These are phyloP conservation scores for Inonotus obliquus DNA, from an alignment of 1,284 basidiomycete species.

Conservation along the genomic window DNA sequence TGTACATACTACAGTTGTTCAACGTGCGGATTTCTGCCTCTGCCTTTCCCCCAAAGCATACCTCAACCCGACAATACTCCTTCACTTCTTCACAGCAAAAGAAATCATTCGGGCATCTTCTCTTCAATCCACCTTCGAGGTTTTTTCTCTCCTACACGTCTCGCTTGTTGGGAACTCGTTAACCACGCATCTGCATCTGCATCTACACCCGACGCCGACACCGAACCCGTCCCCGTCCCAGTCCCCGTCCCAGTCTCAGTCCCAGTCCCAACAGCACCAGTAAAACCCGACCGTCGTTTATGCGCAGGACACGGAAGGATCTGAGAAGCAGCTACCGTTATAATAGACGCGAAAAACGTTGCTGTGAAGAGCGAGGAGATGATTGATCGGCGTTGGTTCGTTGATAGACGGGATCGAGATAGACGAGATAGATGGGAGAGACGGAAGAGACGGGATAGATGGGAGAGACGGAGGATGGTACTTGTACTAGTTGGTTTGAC, in stretches of 20 bases:
- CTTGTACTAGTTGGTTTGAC: slow-evolving; percentile 39
- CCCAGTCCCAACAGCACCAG: slow-evolving; percentile 36
- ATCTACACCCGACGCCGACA: slow-evolving; percentile 16
- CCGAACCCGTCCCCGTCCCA: neutral
- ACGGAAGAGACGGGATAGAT: no score
- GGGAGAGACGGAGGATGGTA: no score
- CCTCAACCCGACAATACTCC: neutral
- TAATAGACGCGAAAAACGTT: slow-evolving; percentile 69
- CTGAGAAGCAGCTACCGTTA: slow-evolving; percentile 77
- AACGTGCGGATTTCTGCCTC: no score
- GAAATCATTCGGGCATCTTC: slow-evolving; percentile 27
- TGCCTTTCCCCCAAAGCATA: neutral
- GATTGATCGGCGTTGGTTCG: slow-evolving; percentile 60
- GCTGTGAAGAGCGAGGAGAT: slow-evolving; percentile 73
- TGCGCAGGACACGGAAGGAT: slow-evolving; percentile 73
- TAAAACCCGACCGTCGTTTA: slow-evolving; percentile 47
- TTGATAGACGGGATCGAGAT: slow-evolving; percentile 50
- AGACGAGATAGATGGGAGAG: no score
- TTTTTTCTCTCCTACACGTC: slow-evolving; percentile 46
- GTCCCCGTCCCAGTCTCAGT: neutral
- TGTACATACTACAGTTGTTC: neutral
- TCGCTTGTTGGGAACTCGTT: slow-evolving; percentile 18
- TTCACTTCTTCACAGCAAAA: neutral
- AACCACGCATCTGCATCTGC: slow-evolving; percentile 21
- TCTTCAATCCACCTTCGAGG: slow-evolving; percentile 82